Conservation (phyloP, 1,139 yeast species). For the Magnusiomyces ingens region DNA sequence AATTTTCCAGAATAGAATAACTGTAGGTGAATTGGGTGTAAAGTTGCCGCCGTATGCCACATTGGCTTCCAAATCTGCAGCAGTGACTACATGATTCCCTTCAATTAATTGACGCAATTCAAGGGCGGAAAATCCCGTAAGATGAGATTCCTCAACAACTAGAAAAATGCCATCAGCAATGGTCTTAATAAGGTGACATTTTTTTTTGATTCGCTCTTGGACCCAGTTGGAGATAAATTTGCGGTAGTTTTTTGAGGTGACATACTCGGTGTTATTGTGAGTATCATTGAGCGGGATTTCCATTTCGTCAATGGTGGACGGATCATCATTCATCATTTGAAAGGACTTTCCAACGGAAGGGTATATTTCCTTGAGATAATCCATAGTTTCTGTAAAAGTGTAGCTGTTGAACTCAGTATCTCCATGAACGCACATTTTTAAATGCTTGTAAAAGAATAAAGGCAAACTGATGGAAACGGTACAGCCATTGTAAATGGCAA, state of each 20-base stretch:
- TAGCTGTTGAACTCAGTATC: neutral
- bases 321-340: conserved; percentile 3
- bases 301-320: conserved; percentile 15
- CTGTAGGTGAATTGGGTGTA: conserved; percentile 17
- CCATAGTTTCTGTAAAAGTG: neutral
- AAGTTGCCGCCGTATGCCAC: conserved; percentile 16
- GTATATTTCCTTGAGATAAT: conserved; percentile 13
- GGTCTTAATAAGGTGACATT: neutral
- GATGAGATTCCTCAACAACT: neutral
- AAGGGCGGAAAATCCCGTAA: neutral
- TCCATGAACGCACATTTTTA: conserved; percentile 5
- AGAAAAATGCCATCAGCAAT: neutral
- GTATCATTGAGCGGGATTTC: conserved; percentile 1
- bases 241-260: neutral
- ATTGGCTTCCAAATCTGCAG: conserved; percentile 15
- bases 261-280: neutral
- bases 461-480: conserved; percentile 25
- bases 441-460: conserved; percentile 19
- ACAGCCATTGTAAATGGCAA: conserved; percentile 29
- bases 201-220: neutral
- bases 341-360: conserved; percentile 8
- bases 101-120: conserved; percentile 23
- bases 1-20: conserved; percentile 21
- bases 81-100: conserved; percentile 19
- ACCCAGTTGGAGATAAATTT: neutral